Percentiles rank a stretch among this genome's conserved stretches.
These are phyloP conservation scores for Colletotrichum plurivorum DNA, from an alignment of 2,329 filamentous ascomycete species.

Conservation along the genomic window DNA sequence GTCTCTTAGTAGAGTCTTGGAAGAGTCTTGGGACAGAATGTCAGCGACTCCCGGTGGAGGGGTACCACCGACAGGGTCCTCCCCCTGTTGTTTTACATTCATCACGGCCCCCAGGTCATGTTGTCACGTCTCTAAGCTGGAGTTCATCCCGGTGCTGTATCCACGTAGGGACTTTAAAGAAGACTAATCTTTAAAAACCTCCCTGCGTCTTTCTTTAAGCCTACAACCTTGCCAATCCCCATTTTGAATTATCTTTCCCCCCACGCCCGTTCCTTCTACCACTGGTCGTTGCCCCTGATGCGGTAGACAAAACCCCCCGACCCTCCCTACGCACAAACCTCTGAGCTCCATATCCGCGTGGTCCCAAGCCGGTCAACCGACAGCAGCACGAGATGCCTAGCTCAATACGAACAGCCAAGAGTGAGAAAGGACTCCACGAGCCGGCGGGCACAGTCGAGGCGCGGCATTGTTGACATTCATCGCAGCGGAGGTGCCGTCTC, in stretches of 20 bases:
- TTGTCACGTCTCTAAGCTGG: background rate
- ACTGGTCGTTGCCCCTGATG: background rate
- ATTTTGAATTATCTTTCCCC: no score
- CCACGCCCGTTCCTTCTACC: no score
- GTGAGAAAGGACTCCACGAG: background rate
- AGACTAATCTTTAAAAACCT: slow-evolving; percentile 21
- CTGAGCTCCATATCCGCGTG: no score
- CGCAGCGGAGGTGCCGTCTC: background rate
- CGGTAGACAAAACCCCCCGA: background rate
- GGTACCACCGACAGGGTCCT: background rate
- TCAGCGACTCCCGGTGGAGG: background rate
- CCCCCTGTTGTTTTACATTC: slow-evolving; percentile 16
- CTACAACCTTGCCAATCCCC: slow-evolving; percentile 1
- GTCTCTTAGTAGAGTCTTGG: slow-evolving; percentile 3
- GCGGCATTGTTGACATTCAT: background rate
- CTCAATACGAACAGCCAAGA: background rate
- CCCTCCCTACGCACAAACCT: no score
- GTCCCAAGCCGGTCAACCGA: no score
- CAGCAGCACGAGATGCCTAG: no score
- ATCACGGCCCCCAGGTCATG: background rate
- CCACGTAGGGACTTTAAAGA: background rate
- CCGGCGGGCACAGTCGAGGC: no score
- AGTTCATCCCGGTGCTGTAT: slow-evolving; percentile 19
- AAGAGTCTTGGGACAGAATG: background rate
- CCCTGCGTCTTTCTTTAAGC: background rate